Percentiles rank a stretch among this genome's conserved stretches.
These are phyloP conservation scores for sorghum (Sorghum bicolor) DNA, from an alignment of 176 grass and related monocot species.

Conservation along the genomic window DNA sequence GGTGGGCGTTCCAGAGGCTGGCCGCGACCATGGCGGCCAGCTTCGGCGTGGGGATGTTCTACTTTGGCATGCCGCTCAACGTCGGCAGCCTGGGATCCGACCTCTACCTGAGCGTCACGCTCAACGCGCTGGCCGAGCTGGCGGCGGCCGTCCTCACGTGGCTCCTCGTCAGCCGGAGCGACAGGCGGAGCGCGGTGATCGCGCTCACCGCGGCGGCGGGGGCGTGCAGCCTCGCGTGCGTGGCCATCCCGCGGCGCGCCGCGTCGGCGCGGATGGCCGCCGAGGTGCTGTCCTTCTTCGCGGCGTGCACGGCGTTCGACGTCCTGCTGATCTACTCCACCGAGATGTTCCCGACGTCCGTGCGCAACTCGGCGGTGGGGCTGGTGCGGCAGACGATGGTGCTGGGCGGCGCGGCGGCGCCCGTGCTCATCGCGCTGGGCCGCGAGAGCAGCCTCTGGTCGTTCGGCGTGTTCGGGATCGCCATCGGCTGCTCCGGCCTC, in stretches of 20 bases:
- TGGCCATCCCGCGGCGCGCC: neutral
- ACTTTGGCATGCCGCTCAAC: neutral
- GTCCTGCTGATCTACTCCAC: slow-evolving; percentile 58
- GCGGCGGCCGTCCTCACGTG: neutral
- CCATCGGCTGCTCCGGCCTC: slow-evolving; percentile 49
- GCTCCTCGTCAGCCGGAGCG: neutral
- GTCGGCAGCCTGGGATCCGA: neutral
- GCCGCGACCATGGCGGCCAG: neutral
- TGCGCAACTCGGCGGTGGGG: slow-evolving; percentile 73
- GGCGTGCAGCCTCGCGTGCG: slow-evolving; percentile 7
- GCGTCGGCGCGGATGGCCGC: neutral
- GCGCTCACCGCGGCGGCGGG: neutral
- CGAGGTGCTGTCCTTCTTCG: neutral
- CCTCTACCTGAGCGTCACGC: neutral
- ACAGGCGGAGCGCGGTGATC: neutral
- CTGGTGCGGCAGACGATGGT: slow-evolving; percentile 57
- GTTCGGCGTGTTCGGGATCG: slow-evolving; percentile 66
- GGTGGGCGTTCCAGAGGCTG: neutral
- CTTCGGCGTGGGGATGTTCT: neutral
- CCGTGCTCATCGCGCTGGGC: slow-evolving; percentile 60
- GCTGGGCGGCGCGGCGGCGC: slow-evolving; percentile 64
- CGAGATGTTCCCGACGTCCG: slow-evolving; percentile 85
- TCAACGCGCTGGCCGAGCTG: slow-evolving; percentile 1
- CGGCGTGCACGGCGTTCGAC: slow-evolving; percentile 37
- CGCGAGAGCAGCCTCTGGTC: slow-evolving; percentile 53